These are phyloP conservation scores for Immersiporthe knoxdaviesiana DNA, from an alignment of 2,329 filamentous ascomycete genomes.

Conservation along the genomic window DNA sequence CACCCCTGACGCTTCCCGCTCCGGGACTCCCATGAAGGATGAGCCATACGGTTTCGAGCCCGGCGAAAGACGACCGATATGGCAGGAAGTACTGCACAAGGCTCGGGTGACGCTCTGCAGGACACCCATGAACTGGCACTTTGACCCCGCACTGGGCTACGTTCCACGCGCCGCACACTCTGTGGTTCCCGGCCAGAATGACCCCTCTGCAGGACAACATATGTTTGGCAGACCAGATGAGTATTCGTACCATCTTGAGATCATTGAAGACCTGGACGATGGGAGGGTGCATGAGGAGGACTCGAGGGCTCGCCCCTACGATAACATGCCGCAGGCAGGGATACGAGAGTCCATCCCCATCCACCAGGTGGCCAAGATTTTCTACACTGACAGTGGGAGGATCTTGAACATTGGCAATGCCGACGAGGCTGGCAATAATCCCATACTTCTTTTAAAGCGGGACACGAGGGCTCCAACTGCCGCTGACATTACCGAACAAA, in stretches of 20 bases:
- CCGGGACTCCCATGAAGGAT: constrained; percentile 44
- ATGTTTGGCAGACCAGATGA: constrained; percentile 34
- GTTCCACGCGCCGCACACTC: constrained; percentile 27
- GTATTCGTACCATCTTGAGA: constrained; percentile 79
- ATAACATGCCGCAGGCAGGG: constrained; percentile 48
- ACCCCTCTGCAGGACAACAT: not conserved
- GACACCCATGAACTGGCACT: constrained; percentile 60
- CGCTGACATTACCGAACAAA: constrained; percentile 44
- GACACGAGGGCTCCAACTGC: constrained; percentile 66
- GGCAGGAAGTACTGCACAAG: constrained; percentile 98
- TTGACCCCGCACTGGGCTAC: constrained; percentile 44
- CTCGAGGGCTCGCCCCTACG: constrained; percentile 39
- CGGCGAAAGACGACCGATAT: constrained; percentile 70
- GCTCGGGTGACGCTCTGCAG: constrained; percentile 79
- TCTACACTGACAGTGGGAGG: constrained; percentile 89
- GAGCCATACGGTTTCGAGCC: constrained; percentile 50
- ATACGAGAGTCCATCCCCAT: constrained; percentile 59
- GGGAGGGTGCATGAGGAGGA: constrained; percentile 55
- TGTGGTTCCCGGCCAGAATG: not conserved
- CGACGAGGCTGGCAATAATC: constrained; percentile 62
- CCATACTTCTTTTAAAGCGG: constrained; percentile 74
- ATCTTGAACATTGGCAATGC: constrained; percentile 75
- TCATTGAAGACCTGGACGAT: constrained; percentile 78
- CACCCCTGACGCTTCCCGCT: constrained; percentile 28
- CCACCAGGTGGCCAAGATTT: constrained; percentile 78